A percentile compares a stretch with the other conserved stretches of the same genome.
Conservation (phyloP, 2,329 filamentous ascomycete genomes). For the Pyrenophora graminea region DNA sequence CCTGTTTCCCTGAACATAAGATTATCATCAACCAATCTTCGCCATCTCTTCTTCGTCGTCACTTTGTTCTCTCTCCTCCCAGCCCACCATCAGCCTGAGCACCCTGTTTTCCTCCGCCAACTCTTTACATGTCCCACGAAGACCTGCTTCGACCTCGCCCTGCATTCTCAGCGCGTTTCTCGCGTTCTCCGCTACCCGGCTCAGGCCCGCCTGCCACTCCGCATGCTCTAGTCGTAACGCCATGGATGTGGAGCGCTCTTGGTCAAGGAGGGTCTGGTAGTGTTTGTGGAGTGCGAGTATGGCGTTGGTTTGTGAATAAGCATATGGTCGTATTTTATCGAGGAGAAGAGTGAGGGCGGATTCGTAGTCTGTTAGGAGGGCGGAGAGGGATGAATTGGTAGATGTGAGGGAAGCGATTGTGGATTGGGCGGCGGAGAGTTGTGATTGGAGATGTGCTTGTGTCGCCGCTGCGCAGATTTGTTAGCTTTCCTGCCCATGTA, state of each 20-base stretch:
- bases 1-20: neutral
- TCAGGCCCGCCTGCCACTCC: constrained; percentile 54
- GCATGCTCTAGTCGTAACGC: constrained; percentile 54
- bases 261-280: constrained; percentile 52
- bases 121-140: constrained; percentile 46
- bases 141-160: constrained; percentile 44
- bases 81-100: constrained; percentile 51
- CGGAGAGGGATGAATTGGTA: constrained; percentile 32
- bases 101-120: constrained; percentile 55
- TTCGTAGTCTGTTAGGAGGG: constrained; percentile 49
- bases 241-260: constrained; percentile 50
- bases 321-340: constrained; percentile 40
- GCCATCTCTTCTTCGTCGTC: constrained; percentile 44
- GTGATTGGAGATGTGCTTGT: constrained; percentile 36
- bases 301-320: constrained; percentile 49
- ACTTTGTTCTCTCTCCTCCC: constrained; percentile 49
- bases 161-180: constrained; percentile 46
- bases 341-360: constrained; percentile 46
- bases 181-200: constrained; percentile 50
- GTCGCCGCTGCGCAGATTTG: constrained; percentile 29
- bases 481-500: constrained; percentile 4
- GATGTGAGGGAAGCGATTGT: constrained; percentile 31
- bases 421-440: constrained; percentile 37
- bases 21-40: constrained; percentile 14
- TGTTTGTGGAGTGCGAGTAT: constrained; percentile 53